Percentiles rank a stretch among this genome's conserved stretches.
phyloP scores from a whole-genome alignment of 1,284 basidiomycete genomes.

The Sanguinoderma infundibulare region DNA sequence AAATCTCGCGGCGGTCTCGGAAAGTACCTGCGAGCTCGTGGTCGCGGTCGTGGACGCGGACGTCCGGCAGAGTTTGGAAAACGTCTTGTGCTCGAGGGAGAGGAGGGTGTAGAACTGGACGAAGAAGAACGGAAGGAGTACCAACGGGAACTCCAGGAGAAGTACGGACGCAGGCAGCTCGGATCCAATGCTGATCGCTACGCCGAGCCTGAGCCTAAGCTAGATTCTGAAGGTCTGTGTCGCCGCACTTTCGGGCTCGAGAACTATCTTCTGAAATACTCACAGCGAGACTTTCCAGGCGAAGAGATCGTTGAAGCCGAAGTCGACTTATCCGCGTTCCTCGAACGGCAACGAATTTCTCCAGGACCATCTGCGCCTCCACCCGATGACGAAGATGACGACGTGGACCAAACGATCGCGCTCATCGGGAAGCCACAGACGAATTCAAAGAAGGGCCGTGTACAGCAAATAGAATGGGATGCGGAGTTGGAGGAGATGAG shows the following conservation, averaged over 20 bases:
- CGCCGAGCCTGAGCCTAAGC: conserved; percentile 63
- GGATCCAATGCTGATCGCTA: conserved; percentile 75
- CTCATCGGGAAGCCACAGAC: conserved; percentile 36
- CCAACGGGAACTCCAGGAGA: conserved; percentile 47
- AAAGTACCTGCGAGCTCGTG: conserved; percentile 72
- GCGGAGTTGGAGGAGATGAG: conserved; percentile 63
- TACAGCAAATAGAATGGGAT: conserved; percentile 70
- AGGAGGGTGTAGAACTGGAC: conserved; percentile 45
- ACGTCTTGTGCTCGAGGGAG: conserved; percentile 64
- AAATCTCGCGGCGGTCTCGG: conserved; percentile 71
- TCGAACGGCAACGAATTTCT: conserved; percentile 60
- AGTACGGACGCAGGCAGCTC: conserved; percentile 60
- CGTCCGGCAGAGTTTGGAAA: conserved; percentile 66
- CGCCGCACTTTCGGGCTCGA: not conserved
- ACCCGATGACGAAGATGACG: conserved; percentile 53
- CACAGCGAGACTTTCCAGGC: conserved; percentile 41
- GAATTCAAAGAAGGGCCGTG: conserved; percentile 60
- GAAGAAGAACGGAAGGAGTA: conserved; percentile 52
- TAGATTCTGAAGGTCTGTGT: conserved; percentile 64
- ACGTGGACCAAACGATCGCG: conserved; percentile 63
- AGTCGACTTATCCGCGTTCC: conserved; percentile 69
- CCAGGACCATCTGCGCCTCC: conserved; percentile 32
- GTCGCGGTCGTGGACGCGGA: conserved; percentile 59
- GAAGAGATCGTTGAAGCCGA: conserved; percentile 73
- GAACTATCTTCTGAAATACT: not conserved